Evolutionary conservation across 169 alveolate genomes (phyloP).

Genomic region (Perkinsus chesapeaki): DNA sequence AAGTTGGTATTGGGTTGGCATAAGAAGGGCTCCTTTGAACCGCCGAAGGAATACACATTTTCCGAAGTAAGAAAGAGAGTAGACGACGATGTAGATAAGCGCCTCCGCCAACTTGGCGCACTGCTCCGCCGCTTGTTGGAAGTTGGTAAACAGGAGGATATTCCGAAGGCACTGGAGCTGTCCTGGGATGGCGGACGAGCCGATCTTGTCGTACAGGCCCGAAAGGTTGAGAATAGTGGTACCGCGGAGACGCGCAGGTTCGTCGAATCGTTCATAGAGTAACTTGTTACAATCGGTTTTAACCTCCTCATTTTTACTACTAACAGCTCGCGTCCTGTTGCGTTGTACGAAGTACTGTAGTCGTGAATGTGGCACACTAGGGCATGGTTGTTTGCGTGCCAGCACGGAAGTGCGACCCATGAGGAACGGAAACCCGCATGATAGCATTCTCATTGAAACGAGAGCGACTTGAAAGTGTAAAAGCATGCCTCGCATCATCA

Average conservation of each 20-base stretch:
- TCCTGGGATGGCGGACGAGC: neutral
- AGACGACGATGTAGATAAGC: neutral
- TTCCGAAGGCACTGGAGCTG: neutral
- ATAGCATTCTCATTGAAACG: no score
- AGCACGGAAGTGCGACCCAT: no score
- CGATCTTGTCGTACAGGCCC: neutral
- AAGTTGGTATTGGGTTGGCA: neutral
- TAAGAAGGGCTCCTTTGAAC: neutral
- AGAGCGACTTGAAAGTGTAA: no score
- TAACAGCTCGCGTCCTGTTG: neutral
- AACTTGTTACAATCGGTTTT: neutral
- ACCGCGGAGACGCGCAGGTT: neutral
- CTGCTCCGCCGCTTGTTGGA: neutral
- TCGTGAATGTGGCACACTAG: no score
- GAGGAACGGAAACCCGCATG: no score
- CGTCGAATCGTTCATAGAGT: neutral
- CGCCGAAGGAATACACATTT: neutral
- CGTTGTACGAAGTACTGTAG: neutral
- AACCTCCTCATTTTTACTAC: neutral
- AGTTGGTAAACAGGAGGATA: neutral
- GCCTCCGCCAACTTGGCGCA: neutral
- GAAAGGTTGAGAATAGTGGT: neutral
- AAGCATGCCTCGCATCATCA: no score
- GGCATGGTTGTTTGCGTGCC: no score
- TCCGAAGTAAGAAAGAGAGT: neutral